phyloP scores from a whole-genome alignment of 1,139 yeast genomes.

The Suhomyces yuchorum region DNA sequence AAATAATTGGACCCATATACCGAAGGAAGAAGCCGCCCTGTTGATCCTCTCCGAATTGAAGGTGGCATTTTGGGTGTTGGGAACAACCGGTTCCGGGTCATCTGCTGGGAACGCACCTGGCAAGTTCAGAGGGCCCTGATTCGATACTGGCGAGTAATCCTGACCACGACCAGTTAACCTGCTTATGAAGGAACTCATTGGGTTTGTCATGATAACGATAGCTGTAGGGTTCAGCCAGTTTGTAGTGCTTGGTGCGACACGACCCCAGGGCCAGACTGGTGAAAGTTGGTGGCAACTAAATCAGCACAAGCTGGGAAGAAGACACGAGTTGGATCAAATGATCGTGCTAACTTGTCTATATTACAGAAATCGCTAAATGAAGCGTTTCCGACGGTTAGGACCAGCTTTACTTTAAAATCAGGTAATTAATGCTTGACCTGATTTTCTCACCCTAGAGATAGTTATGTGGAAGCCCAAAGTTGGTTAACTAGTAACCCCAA shows the following conservation, averaged over 20 bases:
- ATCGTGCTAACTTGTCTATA: too few relatives aligned
- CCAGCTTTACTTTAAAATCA: too few relatives aligned
- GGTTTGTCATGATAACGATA: not conserved
- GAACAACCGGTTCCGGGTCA: conserved; percentile 10
- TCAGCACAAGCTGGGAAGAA: too few relatives aligned
- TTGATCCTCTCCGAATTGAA: conserved; percentile 11
- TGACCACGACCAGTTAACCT: conserved; percentile 8
- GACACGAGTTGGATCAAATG: too few relatives aligned
- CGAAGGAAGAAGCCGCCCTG: not conserved
- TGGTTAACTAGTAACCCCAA: too few relatives aligned
- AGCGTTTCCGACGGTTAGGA: too few relatives aligned
- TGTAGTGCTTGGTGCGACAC: not conserved
- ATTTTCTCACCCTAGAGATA: too few relatives aligned
- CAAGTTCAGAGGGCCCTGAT: conserved; percentile 7
- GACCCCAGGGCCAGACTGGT: not conserved
- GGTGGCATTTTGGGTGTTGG: conserved; percentile 2
- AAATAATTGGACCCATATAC: conserved; percentile 23
- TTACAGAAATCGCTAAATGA: too few relatives aligned
- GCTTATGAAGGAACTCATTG: conserved; percentile 9
- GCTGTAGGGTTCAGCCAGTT: not conserved
- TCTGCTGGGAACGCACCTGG: conserved; percentile 17
- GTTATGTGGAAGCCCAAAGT: too few relatives aligned
- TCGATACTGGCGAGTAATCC: conserved; percentile 13
- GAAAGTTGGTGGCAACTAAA: not conserved
- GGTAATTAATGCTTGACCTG: too few relatives aligned